Base-by-base conservation (phyloP, 2,329 filamentous ascomycete genomes). In the Metarhizium rileyi region DNA sequence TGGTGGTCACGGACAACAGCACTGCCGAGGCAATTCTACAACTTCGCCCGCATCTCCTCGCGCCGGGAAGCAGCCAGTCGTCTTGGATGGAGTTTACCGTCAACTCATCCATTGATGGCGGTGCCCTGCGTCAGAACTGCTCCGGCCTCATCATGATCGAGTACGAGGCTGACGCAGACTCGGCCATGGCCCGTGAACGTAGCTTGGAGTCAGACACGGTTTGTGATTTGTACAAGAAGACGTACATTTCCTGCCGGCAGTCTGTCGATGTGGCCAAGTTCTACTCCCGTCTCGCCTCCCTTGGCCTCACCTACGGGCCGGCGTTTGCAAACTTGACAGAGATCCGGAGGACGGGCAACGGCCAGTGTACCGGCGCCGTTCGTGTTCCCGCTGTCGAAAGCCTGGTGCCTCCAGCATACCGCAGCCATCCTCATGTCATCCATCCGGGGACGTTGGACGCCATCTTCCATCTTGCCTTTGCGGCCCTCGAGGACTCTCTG, bases 401-500 rank as follows among this genome's bases (percentile, higher is more conserved):
- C 28, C 30, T 23, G 4, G 33, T 46, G 30, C 44, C 44, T 1
- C 18, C 16, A 8, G n/a, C 30, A 22, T 25, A 23, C 22, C 18
- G 25, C 18, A 35, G 9, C 16, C 30, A 33, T 16, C 44, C 28
- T 14, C 33, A 38, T 16, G 1, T 46, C 23, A 47, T 60, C 28
- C 57, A 59, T 36, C 57, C 58, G 1, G 57, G 55, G 8, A 54
- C 59, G 7, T 50, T 61, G 3, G 58, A 61, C 44, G 52, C 57
- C 10, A 55, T 56, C 50, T 59, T 61, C 53, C 58, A 61, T 4
- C 25, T 43, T 18, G n/a, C 35, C 3, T n/a, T 22, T 43, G 41
- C 41, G 5, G 16, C 25, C 5, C 20, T 16, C 12, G 20, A 16
- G 9, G 22, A 43, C 14, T n/a, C 16, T 5, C 9, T 20, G 22